phyloP scores from a whole-genome alignment of 202 grass and related monocot genomes.

The Zizania palustris region DNA sequence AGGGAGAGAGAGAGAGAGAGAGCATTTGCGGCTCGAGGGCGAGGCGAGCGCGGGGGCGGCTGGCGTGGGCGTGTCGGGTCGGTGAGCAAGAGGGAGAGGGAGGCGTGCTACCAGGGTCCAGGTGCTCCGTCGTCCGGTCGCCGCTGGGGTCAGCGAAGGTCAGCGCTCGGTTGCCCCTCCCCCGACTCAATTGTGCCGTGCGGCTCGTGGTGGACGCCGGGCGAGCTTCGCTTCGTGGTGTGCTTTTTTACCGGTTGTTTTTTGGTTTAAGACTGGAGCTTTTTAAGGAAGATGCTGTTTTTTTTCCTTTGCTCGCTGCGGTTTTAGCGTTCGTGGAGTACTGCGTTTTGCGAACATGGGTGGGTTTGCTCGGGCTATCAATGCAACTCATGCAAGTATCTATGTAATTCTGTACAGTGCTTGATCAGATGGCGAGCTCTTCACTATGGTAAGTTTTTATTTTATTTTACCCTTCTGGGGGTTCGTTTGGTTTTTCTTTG shows the following conservation, averaged over 20 bases:
- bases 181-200: background rate
- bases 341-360: background rate
- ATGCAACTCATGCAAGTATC: background rate
- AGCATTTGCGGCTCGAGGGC: slow-evolving; percentile 10
- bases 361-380: background rate
- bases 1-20: background rate
- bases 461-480: background rate
- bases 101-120: slow-evolving; percentile 1
- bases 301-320: background rate
- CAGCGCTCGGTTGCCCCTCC: background rate
- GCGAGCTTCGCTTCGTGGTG: background rate
- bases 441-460: background rate
- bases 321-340: background rate
- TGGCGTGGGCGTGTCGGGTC: too few relatives aligned
- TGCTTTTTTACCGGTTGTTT: too few relatives aligned
- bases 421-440: slow-evolving; percentile 1
- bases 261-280: background rate
- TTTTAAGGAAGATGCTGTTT: background rate
- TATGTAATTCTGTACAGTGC: background rate
- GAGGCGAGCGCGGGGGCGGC: too few relatives aligned
- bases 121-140: background rate
- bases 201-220: background rate
- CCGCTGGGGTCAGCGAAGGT: background rate
- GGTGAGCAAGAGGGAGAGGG: background rate
- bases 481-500: background rate